phyloP scores from a whole-genome alignment of 106 monocot genomes.

The Platanthera zijinensis region DNA sequence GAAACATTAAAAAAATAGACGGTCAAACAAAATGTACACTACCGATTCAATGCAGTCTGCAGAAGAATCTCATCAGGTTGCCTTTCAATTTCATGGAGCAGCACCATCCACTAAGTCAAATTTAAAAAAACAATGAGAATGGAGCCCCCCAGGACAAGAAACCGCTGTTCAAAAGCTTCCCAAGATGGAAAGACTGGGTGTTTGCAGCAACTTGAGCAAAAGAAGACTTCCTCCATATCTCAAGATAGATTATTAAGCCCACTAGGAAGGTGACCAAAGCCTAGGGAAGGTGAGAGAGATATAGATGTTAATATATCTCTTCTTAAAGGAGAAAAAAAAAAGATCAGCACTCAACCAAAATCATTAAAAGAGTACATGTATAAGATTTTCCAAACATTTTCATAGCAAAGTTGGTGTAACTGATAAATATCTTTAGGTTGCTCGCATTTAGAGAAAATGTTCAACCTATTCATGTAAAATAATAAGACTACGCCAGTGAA shows the following conservation, averaged over 20 bases:
- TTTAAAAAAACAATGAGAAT: slow-evolving; percentile 77
- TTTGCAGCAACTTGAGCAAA: slow-evolving; percentile 48
- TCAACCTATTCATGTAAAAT: neutral
- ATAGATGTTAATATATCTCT: neutral
- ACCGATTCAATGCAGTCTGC: slow-evolving; percentile 29
- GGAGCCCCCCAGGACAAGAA: slow-evolving; percentile 48
- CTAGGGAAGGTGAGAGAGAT: slow-evolving; percentile 16
- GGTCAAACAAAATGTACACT: slow-evolving; percentile 18
- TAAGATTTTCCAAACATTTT: neutral
- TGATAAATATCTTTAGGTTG: neutral
- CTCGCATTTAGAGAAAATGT: neutral
- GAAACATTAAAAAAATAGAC: neutral
- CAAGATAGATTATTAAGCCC: slow-evolving; percentile 22
- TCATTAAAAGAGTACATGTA: neutral
- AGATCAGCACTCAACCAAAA: neutral
- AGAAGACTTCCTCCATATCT: slow-evolving; percentile 69
- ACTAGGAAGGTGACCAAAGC: slow-evolving; percentile 12
- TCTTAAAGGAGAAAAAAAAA: too few species aligned
- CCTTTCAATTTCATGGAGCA: slow-evolving; percentile 39
- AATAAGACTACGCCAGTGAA: neutral
- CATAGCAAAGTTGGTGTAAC: neutral
- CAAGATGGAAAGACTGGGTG: slow-evolving; percentile 32
- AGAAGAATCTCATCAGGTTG: slow-evolving; percentile 35
- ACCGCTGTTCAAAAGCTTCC: slow-evolving; percentile 71
- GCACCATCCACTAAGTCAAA: slow-evolving; percentile 44